Evolutionary conservation across 805 yeast genomes (phyloP), one percentile per base, ranked within the genome.

Genomic region (Teunomyces cretensis): DNA sequence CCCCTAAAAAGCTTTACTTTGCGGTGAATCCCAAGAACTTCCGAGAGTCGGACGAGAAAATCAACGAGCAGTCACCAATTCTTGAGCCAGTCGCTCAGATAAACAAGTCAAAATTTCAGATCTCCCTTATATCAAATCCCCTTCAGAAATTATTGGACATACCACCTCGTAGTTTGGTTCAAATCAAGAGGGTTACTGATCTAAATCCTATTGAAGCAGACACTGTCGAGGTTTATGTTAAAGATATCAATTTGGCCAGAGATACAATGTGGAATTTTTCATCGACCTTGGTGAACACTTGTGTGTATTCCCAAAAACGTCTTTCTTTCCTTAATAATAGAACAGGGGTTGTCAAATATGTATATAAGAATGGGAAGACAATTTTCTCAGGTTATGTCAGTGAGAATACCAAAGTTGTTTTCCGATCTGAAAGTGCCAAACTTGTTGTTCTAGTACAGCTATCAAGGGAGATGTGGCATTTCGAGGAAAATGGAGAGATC

Each of bases 401-500:
- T 1, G 74, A 73, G 14, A 72, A 80, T 22, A 91, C 99, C 3
- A 85, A 84, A 52, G 68, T 94, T 24, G 88, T 90, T 0, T 92
- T 87, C 61, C 76, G 99, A 39, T 89, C 97, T 1, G 97, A 92
- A 56, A 84, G 96, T 33, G 95, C 97, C 1, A 80, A 86, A 45
- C 69, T 92, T 45, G 79, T 88, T 12, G 86, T 91, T 41, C 72
- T 94, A 50, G 82, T 94, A 41, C 99, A 94, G 60, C 81, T 91
- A 49, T 87, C 97, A 1, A 78, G 86, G 32, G 99, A 94, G 58
- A 94, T 94, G 97, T 94, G 97, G 95, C 89, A 90, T 62, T 94
- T 94, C 64, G 98, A 94, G 64, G 97, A 91, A 58, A 86, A 86
- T 52, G 99, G 99, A 1, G 97, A 92, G 58, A 86, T 91, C 43